These are phyloP conservation scores for Spinellus fusiger DNA, from an alignment of 192 early-diverging fungal genomes.

Conservation along the genomic window DNA sequence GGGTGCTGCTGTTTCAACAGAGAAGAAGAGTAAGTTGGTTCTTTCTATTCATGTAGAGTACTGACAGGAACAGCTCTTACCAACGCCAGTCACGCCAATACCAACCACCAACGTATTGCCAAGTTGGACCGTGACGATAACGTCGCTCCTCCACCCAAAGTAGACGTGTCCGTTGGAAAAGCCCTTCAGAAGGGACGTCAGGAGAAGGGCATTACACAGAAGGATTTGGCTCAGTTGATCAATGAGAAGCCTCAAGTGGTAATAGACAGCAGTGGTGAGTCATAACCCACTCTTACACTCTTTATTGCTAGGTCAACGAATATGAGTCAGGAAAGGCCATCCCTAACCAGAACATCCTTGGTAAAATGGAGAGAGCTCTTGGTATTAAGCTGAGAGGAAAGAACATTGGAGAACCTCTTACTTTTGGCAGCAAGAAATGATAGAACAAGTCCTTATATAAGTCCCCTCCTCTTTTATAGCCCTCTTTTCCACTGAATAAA, in stretches of 20 bases:
- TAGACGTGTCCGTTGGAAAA: conserved; percentile 68
- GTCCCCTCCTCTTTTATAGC: no score
- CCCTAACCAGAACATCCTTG: conserved; percentile 87
- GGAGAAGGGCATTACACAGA: conserved; percentile 77
- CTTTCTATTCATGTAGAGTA: no score
- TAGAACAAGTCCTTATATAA: no score
- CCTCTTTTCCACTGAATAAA: no score
- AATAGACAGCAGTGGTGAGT: conserved; percentile 18
- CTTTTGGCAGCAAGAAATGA: conserved; percentile 43
- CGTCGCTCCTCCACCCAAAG: conserved; percentile 60
- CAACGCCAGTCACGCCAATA: conserved; percentile 54
- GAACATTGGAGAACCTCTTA: conserved; percentile 57
- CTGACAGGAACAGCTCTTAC: conserved; percentile 26
- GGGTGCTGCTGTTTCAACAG: conserved; percentile 63
- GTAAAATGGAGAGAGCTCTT: conserved; percentile 82
- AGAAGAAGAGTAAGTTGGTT: conserved; percentile 71
- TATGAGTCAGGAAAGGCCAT: conserved; percentile 83
- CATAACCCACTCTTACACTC: background rate
- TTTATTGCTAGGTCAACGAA: conserved; percentile 61
- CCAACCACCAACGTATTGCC: conserved; percentile 72
- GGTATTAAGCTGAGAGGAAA: conserved; percentile 86
- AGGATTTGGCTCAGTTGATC: conserved; percentile 81
- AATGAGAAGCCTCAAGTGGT: conserved; percentile 89
- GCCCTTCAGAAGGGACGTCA: conserved; percentile 79
- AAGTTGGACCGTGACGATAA: conserved; percentile 87